These are phyloP conservation scores for Dinochytrium kinnereticum DNA, from an alignment of 371 early-diverging fungal genomes.

Conservation along the genomic window DNA sequence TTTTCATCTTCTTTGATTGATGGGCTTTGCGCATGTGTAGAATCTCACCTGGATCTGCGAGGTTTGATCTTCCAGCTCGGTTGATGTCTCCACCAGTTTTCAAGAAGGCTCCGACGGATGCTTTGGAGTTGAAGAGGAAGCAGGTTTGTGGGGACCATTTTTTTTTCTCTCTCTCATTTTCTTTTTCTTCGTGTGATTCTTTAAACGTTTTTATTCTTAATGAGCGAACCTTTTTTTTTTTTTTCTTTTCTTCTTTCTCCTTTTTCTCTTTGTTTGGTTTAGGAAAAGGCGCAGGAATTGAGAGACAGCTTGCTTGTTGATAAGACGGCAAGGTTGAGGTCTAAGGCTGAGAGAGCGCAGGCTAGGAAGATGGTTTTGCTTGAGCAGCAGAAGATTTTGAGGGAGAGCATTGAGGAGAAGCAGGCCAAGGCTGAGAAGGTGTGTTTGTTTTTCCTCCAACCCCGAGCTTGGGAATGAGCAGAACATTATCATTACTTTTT, in stretches of 20 bases:
- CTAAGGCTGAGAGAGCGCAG: constrained; percentile 29
- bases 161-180: not conserved
- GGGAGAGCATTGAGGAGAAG: constrained; percentile 39
- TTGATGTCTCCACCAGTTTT: constrained; percentile 14
- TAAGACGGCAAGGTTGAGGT: constrained; percentile 24
- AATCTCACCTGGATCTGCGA: constrained; percentile 7
- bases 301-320: constrained; percentile 36
- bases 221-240: not conserved
- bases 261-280: not conserved
- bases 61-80: constrained; percentile 23
- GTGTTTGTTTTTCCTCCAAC: not conserved
- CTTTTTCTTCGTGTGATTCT: not conserved
- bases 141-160: constrained; percentile 17
- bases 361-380: constrained; percentile 9
- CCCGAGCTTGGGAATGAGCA: too few relatives aligned
- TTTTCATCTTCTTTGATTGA: not conserved
- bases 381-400: constrained; percentile 33
- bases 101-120: constrained; percentile 20
- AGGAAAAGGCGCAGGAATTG: constrained; percentile 24
- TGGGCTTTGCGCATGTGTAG: not conserved
- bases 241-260: not conserved
- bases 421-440: constrained; percentile 42
- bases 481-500: too few relatives aligned
- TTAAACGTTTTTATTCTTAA: not conserved
- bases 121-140: constrained; percentile 24